phyloP scores from a whole-genome alignment of 2,329 filamentous ascomycete species.

The Ilyonectria destructans region DNA sequence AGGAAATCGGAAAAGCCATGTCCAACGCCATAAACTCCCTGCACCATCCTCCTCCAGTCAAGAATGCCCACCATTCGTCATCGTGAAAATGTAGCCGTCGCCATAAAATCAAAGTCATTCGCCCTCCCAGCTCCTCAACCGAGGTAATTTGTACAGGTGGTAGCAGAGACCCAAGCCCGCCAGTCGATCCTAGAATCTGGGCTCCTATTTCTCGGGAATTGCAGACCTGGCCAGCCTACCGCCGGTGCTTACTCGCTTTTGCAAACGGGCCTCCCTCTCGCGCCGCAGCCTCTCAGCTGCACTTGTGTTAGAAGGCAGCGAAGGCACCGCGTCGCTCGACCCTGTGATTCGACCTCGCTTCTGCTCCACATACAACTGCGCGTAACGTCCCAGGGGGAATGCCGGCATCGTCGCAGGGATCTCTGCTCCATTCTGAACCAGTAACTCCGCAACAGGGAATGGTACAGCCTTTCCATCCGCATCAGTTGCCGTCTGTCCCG shows the following conservation, averaged over 20 bases:
- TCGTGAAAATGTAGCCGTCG: constrained; percentile 39
- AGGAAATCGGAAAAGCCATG: constrained; percentile 32
- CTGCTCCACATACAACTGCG: constrained; percentile 88
- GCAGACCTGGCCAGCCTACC: constrained; percentile 79
- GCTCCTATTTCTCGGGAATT: constrained; percentile 74
- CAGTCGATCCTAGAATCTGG: constrained; percentile 59
- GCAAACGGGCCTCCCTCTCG: constrained; percentile 79
- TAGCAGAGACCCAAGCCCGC: constrained; percentile 57
- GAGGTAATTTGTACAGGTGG: constrained; percentile 52
- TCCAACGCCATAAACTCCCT: constrained; percentile 48
- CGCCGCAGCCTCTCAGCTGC: constrained; percentile 68
- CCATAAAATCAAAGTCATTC: constrained; percentile 37
- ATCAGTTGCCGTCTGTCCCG: constrained; percentile 61
- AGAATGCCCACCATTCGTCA: constrained; percentile 42
- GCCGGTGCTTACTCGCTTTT: constrained; percentile 86
- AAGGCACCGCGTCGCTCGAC: constrained; percentile 73
- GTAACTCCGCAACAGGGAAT: constrained; percentile 91
- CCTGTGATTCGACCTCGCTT: constrained; percentile 70
- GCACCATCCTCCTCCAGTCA: constrained; percentile 42
- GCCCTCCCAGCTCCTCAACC: constrained; percentile 44
- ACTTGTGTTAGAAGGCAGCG: constrained; percentile 68
- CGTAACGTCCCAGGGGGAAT: constrained; percentile 86
- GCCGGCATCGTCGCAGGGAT: constrained; percentile 83
- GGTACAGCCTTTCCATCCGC: constrained; percentile 71
- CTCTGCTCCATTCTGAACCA: constrained; percentile 94